Percentiles rank a stretch among this genome's conserved stretches.
phyloP scores from a whole-genome alignment of 2,329 filamentous ascomycete species.

The Paramyrothecium roridum region DNA sequence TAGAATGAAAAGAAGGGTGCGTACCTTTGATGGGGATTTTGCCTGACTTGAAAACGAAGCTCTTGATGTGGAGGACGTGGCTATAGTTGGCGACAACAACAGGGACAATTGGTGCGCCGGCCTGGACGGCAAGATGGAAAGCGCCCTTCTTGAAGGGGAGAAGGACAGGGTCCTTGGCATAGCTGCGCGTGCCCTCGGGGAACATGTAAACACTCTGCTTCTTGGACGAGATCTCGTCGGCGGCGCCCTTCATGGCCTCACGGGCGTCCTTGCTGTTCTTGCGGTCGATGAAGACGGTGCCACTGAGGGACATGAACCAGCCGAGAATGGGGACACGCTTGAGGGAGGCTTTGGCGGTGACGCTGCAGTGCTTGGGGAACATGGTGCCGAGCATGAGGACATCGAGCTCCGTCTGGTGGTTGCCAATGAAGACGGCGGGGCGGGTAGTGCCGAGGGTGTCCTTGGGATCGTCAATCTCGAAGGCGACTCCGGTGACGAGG shows the following conservation, averaged over 20 bases:
- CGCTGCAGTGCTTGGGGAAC: conserved; percentile 87
- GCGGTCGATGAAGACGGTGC: conserved; percentile 93
- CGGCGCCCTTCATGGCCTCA: conserved; percentile 80
- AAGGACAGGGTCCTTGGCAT: conserved; percentile 74
- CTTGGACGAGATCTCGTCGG: conserved; percentile 69
- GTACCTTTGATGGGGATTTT: conserved; percentile 72
- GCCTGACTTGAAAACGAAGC: conserved; percentile 63
- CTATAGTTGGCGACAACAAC: conserved; percentile 79
- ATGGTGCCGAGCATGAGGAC: conserved; percentile 85
- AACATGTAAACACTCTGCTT: conserved; percentile 82
- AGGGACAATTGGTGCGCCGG: conserved; percentile 88
- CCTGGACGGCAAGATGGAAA: conserved; percentile 93
- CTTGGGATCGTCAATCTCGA: conserved; percentile 67
- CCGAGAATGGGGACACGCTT: conserved; percentile 80
- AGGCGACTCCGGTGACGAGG: conserved; percentile 71
- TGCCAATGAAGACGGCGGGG: conserved; percentile 87
- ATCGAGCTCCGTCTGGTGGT: conserved; percentile 96
- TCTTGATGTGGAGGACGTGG: conserved; percentile 64
- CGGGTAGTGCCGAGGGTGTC: conserved; percentile 61
- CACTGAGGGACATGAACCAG: conserved; percentile 89
- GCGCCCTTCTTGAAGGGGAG: conserved; percentile 99
- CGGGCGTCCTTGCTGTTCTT: conserved; percentile 79
- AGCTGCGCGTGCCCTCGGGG: conserved; percentile 89
- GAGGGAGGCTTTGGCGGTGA: conserved; percentile 87
- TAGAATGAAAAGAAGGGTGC: conserved; percentile 12